Percentiles rank a stretch among this genome's conserved stretches.
Evolutionary conservation across 169 alveolate genomes (phyloP).

Genomic region (Eimeria mitis): DNA sequence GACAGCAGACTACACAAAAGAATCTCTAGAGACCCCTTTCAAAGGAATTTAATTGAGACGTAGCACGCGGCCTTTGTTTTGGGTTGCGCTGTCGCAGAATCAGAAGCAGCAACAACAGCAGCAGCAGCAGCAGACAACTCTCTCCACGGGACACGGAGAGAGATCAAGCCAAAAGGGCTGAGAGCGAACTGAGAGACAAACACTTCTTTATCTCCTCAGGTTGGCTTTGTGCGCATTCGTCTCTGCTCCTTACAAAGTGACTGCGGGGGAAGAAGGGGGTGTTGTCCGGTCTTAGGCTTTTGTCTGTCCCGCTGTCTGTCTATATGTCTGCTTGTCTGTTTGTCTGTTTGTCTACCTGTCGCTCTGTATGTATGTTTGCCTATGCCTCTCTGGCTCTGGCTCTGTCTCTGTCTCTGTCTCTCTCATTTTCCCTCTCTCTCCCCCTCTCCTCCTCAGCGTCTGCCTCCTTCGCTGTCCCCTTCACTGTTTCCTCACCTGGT

Average conservation of each 20-base stretch:
- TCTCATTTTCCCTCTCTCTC: neutral
- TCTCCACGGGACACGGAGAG: too few species aligned
- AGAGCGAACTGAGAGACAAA: too few species aligned
- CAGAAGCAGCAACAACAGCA: neutral
- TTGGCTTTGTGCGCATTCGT: too few species aligned
- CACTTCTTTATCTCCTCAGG: too few species aligned
- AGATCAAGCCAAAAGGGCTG: too few species aligned
- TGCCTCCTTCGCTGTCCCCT: neutral
- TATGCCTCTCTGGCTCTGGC: neutral
- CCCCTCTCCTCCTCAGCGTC: neutral
- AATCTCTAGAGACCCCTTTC: neutral
- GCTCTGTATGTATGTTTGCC: neutral
- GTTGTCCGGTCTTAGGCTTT: neutral
- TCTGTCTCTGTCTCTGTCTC: neutral
- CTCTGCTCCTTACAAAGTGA: too few species aligned
- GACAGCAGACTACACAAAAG: neutral
- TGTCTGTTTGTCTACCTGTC: neutral
- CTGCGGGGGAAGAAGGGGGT: too few species aligned
- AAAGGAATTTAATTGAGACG: neutral
- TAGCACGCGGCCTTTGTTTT: too few species aligned
- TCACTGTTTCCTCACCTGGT: constrained; percentile 18
- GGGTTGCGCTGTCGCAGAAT: neutral
- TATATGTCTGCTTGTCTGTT: neutral
- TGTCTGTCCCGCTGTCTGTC: neutral
- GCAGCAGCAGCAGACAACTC: neutral